Conservation (phyloP, 1,139 yeast genomes). For the Blastobotrys elegans region DNA sequence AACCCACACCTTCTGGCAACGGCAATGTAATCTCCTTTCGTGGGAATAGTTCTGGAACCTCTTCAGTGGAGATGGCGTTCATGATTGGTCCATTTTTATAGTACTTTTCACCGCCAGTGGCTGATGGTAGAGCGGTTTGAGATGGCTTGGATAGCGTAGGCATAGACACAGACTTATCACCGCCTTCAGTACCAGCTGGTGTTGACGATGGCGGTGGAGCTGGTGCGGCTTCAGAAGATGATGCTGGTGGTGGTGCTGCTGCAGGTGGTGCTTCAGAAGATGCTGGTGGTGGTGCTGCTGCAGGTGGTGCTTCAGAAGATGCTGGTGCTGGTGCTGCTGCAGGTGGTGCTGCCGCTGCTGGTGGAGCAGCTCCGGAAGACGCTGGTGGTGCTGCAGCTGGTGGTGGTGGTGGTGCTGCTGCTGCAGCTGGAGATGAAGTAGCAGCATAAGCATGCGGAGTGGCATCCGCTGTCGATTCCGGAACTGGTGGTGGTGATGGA, state of each 20-base stretch:
- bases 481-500: constrained; percentile 6
- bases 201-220: constrained; percentile 12
- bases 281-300: constrained; percentile 1
- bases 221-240: constrained; percentile 10
- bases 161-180: too few relatives aligned
- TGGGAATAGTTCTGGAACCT: constrained; percentile 48
- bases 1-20: constrained; percentile 46
- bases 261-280: background rate
- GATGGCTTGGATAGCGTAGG: constrained; percentile 11
- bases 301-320: background rate
- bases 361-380: background rate
- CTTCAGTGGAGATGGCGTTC: constrained; percentile 43
- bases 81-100: constrained; percentile 42
- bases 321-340: background rate
- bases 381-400: constrained; percentile 6
- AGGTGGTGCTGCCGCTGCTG: background rate
- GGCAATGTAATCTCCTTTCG: constrained; percentile 40
- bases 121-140: constrained; percentile 12
- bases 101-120: constrained; percentile 17
- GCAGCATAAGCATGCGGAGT: constrained; percentile 3
- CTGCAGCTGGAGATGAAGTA: constrained; percentile 1
- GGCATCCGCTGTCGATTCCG: constrained; percentile 2
- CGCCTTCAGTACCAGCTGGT: constrained; percentile 15
- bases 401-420: constrained; percentile 1
- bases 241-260: constrained; percentile 3